Evolutionary conservation across 371 early-diverging fungal species (phyloP).

Genomic region (Rhizomucor miehei): DNA sequence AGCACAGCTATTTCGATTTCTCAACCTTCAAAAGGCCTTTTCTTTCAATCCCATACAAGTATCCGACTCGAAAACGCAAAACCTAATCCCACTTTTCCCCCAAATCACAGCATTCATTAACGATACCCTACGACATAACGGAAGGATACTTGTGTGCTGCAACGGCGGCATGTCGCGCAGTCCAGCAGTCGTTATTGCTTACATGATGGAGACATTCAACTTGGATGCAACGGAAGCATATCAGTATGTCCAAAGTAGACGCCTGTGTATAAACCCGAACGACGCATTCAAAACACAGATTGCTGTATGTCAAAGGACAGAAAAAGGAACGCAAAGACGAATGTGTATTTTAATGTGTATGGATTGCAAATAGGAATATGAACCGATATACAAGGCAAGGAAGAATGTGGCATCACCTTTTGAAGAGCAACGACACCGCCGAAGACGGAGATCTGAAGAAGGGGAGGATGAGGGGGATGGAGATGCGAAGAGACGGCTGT

Average conservation of each 20-base stretch:
- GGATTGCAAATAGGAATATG: slow-evolving; percentile 63
- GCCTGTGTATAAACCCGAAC: slow-evolving; percentile 85
- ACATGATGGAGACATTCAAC: slow-evolving; percentile 73
- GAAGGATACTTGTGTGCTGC: slow-evolving; percentile 79
- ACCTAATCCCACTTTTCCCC: slow-evolving; percentile 77
- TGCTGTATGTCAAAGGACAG: slow-evolving; percentile 46
- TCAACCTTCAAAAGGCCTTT: slow-evolving; percentile 20
- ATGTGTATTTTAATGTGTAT: neutral
- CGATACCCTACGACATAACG: slow-evolving; percentile 43
- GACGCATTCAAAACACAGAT: slow-evolving; percentile 81
- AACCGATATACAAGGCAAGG: slow-evolving; percentile 72
- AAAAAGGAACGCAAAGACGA: neutral
- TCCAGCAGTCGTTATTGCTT: slow-evolving; percentile 87
- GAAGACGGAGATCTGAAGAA: neutral
- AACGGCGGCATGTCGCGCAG: slow-evolving; percentile 84
- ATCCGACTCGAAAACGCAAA: slow-evolving; percentile 62
- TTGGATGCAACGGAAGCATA: slow-evolving; percentile 71
- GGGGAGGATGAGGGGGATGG: neutral
- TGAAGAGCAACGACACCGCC: neutral
- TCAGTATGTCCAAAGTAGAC: slow-evolving; percentile 75
- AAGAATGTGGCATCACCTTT: slow-evolving; percentile 9
- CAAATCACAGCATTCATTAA: slow-evolving; percentile 57
- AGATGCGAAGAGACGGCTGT: neutral
- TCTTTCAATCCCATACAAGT: slow-evolving; percentile 51
- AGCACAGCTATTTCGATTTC: slow-evolving; percentile 35